A percentile compares a stretch with the other conserved stretches of the same genome.
Conservation (phyloP, 2,329 filamentous ascomycete species). For the Xylariales sp. region DNA sequence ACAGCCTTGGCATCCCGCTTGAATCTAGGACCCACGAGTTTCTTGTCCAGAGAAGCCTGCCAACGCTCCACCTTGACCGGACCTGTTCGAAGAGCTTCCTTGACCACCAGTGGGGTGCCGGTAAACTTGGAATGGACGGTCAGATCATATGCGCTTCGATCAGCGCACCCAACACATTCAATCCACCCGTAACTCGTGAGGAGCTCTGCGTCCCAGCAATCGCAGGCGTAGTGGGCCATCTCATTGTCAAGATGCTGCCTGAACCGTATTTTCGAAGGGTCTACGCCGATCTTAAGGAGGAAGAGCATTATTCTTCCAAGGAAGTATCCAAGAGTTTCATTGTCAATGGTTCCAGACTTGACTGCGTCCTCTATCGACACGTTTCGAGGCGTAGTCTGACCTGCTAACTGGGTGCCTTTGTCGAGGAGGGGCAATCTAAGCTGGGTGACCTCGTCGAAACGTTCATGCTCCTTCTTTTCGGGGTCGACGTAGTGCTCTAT, state of each 20-base stretch:
- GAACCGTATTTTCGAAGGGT: constrained; percentile 90
- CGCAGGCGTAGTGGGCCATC: constrained; percentile 90
- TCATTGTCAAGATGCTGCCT: constrained; percentile 89
- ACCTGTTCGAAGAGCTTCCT: constrained; percentile 77
- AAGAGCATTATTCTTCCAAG: constrained; percentile 92
- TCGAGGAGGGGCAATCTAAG: constrained; percentile 86
- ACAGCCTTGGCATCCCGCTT: constrained; percentile 90
- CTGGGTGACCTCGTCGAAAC: constrained; percentile 86
- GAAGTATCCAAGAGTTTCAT: constrained; percentile 98
- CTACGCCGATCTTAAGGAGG: constrained; percentile 87
- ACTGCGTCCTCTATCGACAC: constrained; percentile 90
- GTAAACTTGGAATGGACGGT: constrained; percentile 94
- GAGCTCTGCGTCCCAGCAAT: constrained; percentile 98
- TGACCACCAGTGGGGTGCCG: constrained; percentile 84
- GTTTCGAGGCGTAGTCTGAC: constrained; percentile 79
- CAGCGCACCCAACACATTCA: constrained; percentile 96
- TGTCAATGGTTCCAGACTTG: constrained; percentile 84
- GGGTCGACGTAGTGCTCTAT: constrained; percentile 52
- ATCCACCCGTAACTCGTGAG: constrained; percentile 95
- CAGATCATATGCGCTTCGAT: constrained; percentile 93
- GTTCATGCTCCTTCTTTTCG: constrained; percentile 80
- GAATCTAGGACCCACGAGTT: constrained; percentile 94
- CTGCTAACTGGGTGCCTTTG: constrained; percentile 84
- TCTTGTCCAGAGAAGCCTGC: constrained; percentile 89
- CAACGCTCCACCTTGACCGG: constrained; percentile 87